A percentile compares a stretch with the other conserved stretches of the same genome.
These are phyloP conservation scores for Lentinula novae-zelandiae DNA, from an alignment of 1,284 basidiomycete species.

Conservation along the genomic window DNA sequence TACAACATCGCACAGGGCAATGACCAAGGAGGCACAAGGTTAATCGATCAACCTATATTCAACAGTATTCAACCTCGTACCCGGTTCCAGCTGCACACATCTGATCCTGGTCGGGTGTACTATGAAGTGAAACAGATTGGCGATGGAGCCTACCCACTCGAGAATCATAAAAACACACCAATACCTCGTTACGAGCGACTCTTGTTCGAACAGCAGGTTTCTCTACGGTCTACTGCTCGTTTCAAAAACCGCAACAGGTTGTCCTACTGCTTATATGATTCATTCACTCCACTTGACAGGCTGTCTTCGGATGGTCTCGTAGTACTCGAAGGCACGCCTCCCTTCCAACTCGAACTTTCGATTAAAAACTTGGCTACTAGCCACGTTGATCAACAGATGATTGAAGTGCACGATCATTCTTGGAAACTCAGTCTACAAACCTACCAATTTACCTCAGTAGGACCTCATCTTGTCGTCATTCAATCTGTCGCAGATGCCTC, in stretches of 20 bases:
- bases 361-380: conserved; percentile 74
- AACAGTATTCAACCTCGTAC: conserved; percentile 83
- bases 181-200: conserved; percentile 63
- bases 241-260: conserved; percentile 69
- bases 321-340: conserved; percentile 76
- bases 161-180: conserved; percentile 53
- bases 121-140: conserved; percentile 89
- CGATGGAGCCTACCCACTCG: conserved; percentile 82
- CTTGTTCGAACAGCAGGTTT: conserved; percentile 82
- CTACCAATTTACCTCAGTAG: conserved; percentile 73
- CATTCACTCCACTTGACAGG: conserved; percentile 50
- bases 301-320: conserved; percentile 60
- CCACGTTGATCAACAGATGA: conserved; percentile 52
- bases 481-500: conserved; percentile 76
- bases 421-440: conserved; percentile 78
- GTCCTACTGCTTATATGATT: conserved; percentile 76
- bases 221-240: conserved; percentile 70
- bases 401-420: conserved; percentile 55
- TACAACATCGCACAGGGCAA: conserved; percentile 70
- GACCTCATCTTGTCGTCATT: conserved; percentile 78
- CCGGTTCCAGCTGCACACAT: conserved; percentile 81
- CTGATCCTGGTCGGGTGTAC: conserved; percentile 75
- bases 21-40: conserved; percentile 55
- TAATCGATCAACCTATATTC: conserved; percentile 72
- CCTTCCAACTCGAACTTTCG: conserved; percentile 76